Conservation (phyloP, 495 filamentous ascomycete genomes). For the Lichenothelia convexa region DNA sequence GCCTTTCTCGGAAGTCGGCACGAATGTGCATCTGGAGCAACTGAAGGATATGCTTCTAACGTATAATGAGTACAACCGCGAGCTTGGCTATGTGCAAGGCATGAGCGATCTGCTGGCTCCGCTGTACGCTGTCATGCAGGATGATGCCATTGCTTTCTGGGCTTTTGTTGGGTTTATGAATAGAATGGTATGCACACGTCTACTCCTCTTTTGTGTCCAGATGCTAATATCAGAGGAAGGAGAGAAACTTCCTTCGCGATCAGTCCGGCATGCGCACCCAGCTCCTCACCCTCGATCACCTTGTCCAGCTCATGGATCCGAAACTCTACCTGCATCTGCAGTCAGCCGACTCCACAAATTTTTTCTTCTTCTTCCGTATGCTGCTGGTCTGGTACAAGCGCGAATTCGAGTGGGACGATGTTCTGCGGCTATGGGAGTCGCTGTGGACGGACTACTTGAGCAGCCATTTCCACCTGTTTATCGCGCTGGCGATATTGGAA, state of each 20-base stretch:
- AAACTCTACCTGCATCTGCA: conserved; percentile 82
- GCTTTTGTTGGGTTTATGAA: conserved; percentile 93
- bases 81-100: conserved; percentile 90
- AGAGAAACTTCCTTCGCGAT: conserved; percentile 90
- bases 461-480: conserved; percentile 82
- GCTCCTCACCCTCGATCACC: conserved; percentile 74
- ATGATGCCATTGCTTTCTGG: conserved; percentile 95
- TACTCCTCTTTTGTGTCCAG: conserved; percentile 1
- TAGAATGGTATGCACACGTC: conserved; percentile 44
- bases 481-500: conserved; percentile 88
- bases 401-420: conserved; percentile 77
- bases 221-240: conserved; percentile 23
- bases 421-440: conserved; percentile 77
- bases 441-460: conserved; percentile 87
- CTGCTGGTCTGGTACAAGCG: conserved; percentile 96
- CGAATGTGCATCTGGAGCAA: conserved; percentile 94
- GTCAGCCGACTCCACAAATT: conserved; percentile 83
- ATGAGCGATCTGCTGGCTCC: conserved; percentile 96
- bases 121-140: conserved; percentile 91
- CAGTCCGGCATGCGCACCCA: conserved; percentile 91
- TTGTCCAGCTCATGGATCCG: conserved; percentile 91
- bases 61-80: conserved; percentile 91
- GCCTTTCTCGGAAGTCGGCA: conserved; percentile 75
- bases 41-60: conserved; percentile 98
- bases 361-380: conserved; percentile 99